Conservation (phyloP, 169 alveolate genomes). For the Plasmodium berghei region DNA sequence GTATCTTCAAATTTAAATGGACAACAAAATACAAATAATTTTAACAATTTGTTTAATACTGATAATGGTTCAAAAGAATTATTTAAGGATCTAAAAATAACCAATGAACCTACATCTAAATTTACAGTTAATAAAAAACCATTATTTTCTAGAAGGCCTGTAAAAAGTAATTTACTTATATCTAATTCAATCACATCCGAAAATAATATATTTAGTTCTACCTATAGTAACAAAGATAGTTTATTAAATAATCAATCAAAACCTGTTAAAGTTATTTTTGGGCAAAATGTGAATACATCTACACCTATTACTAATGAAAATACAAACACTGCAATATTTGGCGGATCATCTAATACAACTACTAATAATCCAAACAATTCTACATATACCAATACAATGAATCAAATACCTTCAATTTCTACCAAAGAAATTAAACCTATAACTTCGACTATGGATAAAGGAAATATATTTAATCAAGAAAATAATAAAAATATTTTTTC, state of each 20-base stretch:
- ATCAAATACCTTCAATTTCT: background rate
- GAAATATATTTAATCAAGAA: slow-evolving; percentile 14
- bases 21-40: slow-evolving; percentile 7
- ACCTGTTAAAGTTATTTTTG: slow-evolving; percentile 65
- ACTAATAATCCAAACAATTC: background rate
- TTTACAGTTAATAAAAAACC: slow-evolving; percentile 71
- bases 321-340: background rate
- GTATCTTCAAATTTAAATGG: background rate
- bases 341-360: background rate
- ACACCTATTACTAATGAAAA: background rate
- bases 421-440: background rate
- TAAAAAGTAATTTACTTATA: slow-evolving; percentile 8
- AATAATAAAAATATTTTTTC: background rate
- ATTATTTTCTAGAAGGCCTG: slow-evolving; percentile 37
- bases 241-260: slow-evolving; percentile 50
- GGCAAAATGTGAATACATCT: slow-evolving; percentile 24
- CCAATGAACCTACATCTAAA: slow-evolving; percentile 41
- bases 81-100: slow-evolving; percentile 55
- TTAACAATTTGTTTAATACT: slow-evolving; percentile 20
- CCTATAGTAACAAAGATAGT: slow-evolving; percentile 53
- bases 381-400: background rate
- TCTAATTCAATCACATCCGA: slow-evolving; percentile 19
- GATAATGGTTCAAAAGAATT: slow-evolving; percentile 71
- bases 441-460: background rate
- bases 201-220: slow-evolving; percentile 62